Evolutionary conservation across 2,329 filamentous ascomycete species (phyloP).

Genomic region (Corynespora cassiicola): DNA sequence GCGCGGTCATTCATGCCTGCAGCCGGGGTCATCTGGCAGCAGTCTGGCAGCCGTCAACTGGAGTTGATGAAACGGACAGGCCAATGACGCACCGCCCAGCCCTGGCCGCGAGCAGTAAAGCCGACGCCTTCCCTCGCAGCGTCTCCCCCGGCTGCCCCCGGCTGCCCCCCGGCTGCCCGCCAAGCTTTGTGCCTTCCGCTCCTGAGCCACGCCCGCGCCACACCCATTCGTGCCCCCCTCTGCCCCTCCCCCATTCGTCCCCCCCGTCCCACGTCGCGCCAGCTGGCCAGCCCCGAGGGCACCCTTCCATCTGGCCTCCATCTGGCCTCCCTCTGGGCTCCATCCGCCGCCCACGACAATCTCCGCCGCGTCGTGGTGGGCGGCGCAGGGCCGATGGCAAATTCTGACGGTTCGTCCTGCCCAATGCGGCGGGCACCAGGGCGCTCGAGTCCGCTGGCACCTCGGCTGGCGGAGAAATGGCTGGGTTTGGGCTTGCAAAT

Average conservation of each 20-base stretch:
- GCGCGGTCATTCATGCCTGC: slow-evolving; percentile 22
- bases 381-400: too few species aligned
- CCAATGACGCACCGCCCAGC: slow-evolving; percentile 18
- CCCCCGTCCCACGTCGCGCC: too few species aligned
- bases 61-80: slow-evolving; percentile 35
- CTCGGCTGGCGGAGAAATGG: slow-evolving; percentile 25
- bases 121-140: too few species aligned
- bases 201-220: slow-evolving; percentile 19
- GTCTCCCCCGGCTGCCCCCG: slow-evolving; percentile 16
- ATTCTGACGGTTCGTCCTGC: too few species aligned
- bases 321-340: slow-evolving; percentile 4
- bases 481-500: slow-evolving; percentile 27
- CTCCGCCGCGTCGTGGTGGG: too few species aligned
- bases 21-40: slow-evolving; percentile 24
- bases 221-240: slow-evolving; percentile 28
- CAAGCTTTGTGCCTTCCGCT: slow-evolving; percentile 11
- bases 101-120: slow-evolving; percentile 30
- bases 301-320: too few species aligned
- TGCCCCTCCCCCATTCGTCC: too few species aligned
- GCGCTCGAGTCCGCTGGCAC: slow-evolving; percentile 20
- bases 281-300: too few species aligned
- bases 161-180: slow-evolving; percentile 6
- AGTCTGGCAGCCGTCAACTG: slow-evolving; percentile 16
- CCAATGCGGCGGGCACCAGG: slow-evolving; percentile 13
- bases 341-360: slow-evolving; percentile 1